Evolutionary conservation across 2,329 filamentous ascomycete species (phyloP).

Genomic region (Corynespora cassiicola): DNA sequence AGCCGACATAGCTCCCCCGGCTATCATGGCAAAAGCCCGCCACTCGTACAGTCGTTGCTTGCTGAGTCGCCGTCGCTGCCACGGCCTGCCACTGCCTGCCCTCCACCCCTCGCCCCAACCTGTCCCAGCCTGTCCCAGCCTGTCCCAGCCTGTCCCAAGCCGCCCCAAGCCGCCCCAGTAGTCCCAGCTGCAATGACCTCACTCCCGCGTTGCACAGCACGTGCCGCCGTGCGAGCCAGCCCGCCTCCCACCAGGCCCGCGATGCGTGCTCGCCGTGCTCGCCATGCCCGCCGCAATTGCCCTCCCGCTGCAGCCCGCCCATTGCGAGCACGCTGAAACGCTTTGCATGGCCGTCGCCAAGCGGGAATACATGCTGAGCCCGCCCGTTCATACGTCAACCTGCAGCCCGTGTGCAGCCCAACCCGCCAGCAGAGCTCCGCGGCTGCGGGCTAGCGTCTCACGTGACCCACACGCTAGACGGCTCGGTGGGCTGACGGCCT

Average conservation of each 20-base stretch:
- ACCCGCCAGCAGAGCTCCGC: too few relatives aligned
- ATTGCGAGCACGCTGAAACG: background rate
- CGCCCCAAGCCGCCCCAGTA: conserved; percentile 7
- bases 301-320: conserved; percentile 14
- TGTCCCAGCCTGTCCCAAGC: conserved; percentile 14
- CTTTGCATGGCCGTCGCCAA: background rate
- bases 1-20: conserved; percentile 26
- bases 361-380: conserved; percentile 3
- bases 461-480: conserved; percentile 15
- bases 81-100: conserved; percentile 1
- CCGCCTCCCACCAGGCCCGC: background rate
- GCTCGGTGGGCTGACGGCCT: too few relatives aligned
- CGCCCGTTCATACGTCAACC: conserved; percentile 30
- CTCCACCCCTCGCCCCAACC: too few relatives aligned
- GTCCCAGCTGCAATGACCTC: conserved; percentile 19
- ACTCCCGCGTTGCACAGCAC: conserved; percentile 27
- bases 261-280: too few relatives aligned
- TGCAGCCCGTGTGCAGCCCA: conserved; percentile 24
- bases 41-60: conserved; percentile 1
- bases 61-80: background rate
- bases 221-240: conserved; percentile 23
- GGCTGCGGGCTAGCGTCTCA: too few relatives aligned
- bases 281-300: too few relatives aligned
- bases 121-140: too few relatives aligned
- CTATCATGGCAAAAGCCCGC: conserved; percentile 19